These are phyloP conservation scores for Coemansia aciculifera DNA, from an alignment of 192 early-diverging fungal genomes.

Conservation along the genomic window DNA sequence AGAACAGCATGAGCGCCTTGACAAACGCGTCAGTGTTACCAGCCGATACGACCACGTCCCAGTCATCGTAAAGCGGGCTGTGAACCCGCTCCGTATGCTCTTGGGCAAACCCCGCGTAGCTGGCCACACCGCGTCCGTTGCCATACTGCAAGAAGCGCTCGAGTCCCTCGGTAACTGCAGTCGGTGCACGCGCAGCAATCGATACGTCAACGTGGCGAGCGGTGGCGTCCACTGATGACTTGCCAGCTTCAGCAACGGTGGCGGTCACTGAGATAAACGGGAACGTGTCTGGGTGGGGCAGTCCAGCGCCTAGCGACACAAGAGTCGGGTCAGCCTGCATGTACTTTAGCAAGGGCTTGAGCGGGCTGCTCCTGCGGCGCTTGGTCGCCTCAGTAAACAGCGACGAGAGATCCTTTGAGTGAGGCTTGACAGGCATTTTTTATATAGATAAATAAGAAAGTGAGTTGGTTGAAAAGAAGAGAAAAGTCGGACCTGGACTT, in stretches of 20 bases:
- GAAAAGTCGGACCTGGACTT: neutral
- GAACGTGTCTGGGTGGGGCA: constrained; percentile 67
- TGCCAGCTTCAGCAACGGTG: constrained; percentile 59
- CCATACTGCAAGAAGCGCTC: constrained; percentile 65
- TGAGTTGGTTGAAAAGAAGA: neutral
- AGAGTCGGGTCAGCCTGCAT: constrained; percentile 54
- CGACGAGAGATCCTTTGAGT: constrained; percentile 41
- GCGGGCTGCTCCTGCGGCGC: constrained; percentile 47
- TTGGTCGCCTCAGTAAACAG: constrained; percentile 42
- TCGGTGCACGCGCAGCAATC: constrained; percentile 4
- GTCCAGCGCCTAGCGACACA: constrained; percentile 70
- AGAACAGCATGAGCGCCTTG: constrained; percentile 61
- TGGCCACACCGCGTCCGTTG: constrained; percentile 54
- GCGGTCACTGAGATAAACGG: constrained; percentile 61
- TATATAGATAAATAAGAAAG: neutral
- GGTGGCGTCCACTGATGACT: constrained; percentile 59
- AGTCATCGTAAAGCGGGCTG: constrained; percentile 59
- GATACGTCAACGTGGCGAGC: constrained; percentile 26
- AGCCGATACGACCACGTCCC: constrained; percentile 65
- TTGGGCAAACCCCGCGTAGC: constrained; percentile 49
- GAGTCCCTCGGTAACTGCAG: constrained; percentile 39
- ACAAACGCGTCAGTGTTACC: constrained; percentile 65
- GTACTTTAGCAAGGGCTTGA: constrained; percentile 48
- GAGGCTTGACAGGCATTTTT: constrained; percentile 32
- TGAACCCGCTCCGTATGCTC: constrained; percentile 57